Evolutionary conservation across 192 early-diverging fungal species (phyloP), one percentile per base, ranked within the genome.

Genomic region (Geranomyces variabilis): DNA sequence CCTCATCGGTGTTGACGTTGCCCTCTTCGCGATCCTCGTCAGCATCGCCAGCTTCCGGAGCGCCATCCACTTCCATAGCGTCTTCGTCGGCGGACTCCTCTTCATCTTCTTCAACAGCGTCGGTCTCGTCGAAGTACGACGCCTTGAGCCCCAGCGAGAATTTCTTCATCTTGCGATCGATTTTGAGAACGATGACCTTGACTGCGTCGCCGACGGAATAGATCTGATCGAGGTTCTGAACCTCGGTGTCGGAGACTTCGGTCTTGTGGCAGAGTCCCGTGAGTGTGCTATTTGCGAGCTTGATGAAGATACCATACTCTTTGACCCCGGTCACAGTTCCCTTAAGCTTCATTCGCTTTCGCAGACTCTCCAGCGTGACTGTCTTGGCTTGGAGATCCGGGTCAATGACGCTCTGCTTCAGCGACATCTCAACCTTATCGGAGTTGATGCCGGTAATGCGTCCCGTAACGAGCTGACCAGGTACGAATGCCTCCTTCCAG

Each of bases 161-260:
- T 14, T 86, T 81, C 61, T 90, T 86, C 71, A 86, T 91, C 66
- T 83, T 83, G 17, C 72, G 46, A 70, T 95, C 88, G 30, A 93
- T 87, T 53, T 89, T 88, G 47, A 94, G 80, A 29, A 96, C 87
- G 60, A 84, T 83, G 28, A 91, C 93, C 67, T 91, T 90, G 28
- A 96, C 93, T 3, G 87, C 83, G 71, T 96, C 93, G 33, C 95
- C 95, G 22, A 93, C 79, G 63, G 85, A 77, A 70, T 94, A 97
- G 47, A 97, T 73, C 67, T 86, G 85, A 15, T 85, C 83, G 26
- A 94, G 81, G 44, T 89, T 86, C 5, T 84, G 85, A 30, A 90
- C 83, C n/a, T 81, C 84, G 59, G 86, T 89, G 79, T 96, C 94
- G 1, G 93, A 90, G 28, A 84, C 79, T 82, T 96, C 88, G 34